Evolutionary conservation across 73 alveolate species (phyloP), one percentile per base, ranked within the genome.

Genomic region (Effrenium voratum): DNA sequence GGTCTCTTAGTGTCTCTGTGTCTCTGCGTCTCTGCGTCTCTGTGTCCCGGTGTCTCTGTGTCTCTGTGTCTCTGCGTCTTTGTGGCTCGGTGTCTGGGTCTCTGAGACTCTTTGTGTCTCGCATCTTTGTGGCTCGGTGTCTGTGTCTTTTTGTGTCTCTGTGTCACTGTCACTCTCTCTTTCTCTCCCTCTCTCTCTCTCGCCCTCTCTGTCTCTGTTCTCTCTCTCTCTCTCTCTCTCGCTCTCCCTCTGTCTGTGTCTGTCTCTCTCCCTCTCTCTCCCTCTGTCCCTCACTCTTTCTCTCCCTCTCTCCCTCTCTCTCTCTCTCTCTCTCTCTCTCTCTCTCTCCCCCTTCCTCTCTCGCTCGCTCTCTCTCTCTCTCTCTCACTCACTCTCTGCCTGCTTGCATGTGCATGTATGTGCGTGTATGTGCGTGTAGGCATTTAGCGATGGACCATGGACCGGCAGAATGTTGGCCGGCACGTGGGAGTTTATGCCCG

Each of bases 11-110:
- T 66, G 79, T 66, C 44, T 66, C 79, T 66, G 79, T 66, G 79
- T 66, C 44, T 66, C 79, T 66, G 79, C 38, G 79, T 66, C 40
- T 66, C 79, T 66, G 79, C 38, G 79, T 66, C 40, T 66, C 79
- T 66, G 79, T 32, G 79, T 66, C 40, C 24, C 79, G 8, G 79
- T 32, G 79, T 66, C 40, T 66, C 79, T 66, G 79, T 32, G 79
- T 15, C 40, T 66, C 79, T 66, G 79, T 32, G 79, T 66, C 40
- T 66, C 79, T 66, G 79, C 38, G 79, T 66, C 40, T 66, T 36
- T 66, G 79, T 32, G 79, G 8, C 40, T 66, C 79, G 8, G 79
- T 32, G 79, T 66, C 40, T 66, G 40, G 8, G 79, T 32, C 40
- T 66, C 40, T 66, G 40, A 13, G 79, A 5, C 40, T 66, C 44